phyloP scores from a whole-genome alignment of 164 flowering plant genomes.

The Berberis thunbergii region DNA sequence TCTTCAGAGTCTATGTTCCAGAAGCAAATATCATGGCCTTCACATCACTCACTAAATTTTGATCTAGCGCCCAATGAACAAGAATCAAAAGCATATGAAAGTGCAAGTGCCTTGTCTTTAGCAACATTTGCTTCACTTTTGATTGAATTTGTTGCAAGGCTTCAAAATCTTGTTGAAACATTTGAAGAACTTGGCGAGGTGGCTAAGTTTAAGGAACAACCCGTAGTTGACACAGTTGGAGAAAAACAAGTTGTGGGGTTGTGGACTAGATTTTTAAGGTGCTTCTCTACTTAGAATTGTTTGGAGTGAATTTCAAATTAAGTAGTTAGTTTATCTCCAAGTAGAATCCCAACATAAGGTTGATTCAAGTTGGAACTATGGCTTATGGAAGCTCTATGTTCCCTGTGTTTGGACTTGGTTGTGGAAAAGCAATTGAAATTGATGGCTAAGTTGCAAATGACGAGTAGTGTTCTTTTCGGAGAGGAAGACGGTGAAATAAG shows the following conservation, averaged over 20 bases:
- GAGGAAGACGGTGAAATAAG: too few species aligned
- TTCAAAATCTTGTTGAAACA: slow-evolving; percentile 64
- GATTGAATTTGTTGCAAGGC: slow-evolving; percentile 96
- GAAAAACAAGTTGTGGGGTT: slow-evolving; percentile 21
- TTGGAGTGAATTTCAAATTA: too few species aligned
- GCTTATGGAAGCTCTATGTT: too few species aligned
- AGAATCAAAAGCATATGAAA: slow-evolving; percentile 64
- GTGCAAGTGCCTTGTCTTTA: slow-evolving; percentile 79
- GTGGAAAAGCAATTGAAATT: too few species aligned
- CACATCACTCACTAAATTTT: slow-evolving; percentile 27
- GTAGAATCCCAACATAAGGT: too few species aligned
- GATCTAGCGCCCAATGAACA: slow-evolving; percentile 19
- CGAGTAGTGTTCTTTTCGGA: too few species aligned
- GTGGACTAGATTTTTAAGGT: slow-evolving; percentile 29
- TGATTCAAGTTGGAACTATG: too few species aligned
- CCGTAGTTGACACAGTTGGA: slow-evolving; percentile 10
- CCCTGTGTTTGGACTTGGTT: too few species aligned
- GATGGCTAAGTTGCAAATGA: too few species aligned
- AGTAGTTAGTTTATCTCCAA: too few species aligned
- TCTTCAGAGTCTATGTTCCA: slow-evolving; percentile 23
- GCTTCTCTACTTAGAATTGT: slow-evolving; percentile 6
- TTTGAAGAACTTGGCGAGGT: slow-evolving; percentile 65
- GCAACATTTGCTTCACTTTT: slow-evolving; percentile 79
- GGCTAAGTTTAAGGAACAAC: slow-evolving; percentile 69
- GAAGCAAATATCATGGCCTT: slow-evolving; percentile 50